Conservation (phyloP, 805 yeast genomes). For the Lipomyces spencermartinsiae region DNA sequence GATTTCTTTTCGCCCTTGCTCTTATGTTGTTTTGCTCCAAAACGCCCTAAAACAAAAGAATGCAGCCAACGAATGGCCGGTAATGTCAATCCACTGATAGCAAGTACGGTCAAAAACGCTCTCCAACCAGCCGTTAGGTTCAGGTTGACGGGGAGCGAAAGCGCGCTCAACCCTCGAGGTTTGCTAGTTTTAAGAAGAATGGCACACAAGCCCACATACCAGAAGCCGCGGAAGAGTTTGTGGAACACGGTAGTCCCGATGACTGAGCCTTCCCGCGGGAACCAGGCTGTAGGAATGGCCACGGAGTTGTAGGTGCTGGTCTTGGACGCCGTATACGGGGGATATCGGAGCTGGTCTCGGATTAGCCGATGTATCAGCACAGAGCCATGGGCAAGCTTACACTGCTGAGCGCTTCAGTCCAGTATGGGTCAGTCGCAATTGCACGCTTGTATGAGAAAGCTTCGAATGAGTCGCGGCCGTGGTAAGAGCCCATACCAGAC, state of each 20-base stretch:
- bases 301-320: background rate
- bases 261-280: conserved; percentile 34
- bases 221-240: conserved; percentile 3
- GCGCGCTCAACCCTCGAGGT: background rate
- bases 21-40: background rate
- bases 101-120: background rate
- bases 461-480: conserved; percentile 71
- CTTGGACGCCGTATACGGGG: conserved; percentile 27
- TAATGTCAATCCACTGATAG: background rate
- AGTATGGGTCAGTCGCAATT: conserved; percentile 65
- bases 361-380: background rate
- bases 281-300: conserved; percentile 12
- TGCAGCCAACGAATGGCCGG: conserved; percentile 2
- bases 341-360: conserved; percentile 23
- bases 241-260: background rate
- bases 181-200: background rate
- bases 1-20: background rate
- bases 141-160: background rate
- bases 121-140: background rate
- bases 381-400: conserved; percentile 66
- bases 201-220: conserved; percentile 4
- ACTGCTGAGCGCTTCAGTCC: conserved; percentile 64
- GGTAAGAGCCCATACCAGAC: conserved; percentile 85
- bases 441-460: conserved; percentile 82
- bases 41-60: conserved; percentile 1